Evolutionary conservation across 169 alveolate species (phyloP).

Genomic region (Plasmodium knowlesi): DNA sequence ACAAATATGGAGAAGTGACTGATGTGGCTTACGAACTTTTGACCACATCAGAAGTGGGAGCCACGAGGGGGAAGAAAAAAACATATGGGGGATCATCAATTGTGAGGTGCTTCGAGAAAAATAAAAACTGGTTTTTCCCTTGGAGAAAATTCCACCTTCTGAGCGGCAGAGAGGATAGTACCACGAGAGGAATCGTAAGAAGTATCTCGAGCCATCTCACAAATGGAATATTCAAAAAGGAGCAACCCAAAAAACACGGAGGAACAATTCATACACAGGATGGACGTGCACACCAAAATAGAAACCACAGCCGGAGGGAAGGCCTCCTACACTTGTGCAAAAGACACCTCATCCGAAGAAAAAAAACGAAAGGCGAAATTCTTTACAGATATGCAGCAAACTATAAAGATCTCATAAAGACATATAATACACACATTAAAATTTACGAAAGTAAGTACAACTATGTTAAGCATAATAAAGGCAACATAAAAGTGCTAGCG

Average conservation of each 20-base stretch:
- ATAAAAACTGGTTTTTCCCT: background rate
- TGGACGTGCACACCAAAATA: background rate
- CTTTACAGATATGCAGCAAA: slow-evolving; percentile 34
- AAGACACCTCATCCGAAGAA: background rate
- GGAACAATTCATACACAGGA: background rate
- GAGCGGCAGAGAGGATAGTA: background rate
- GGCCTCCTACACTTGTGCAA: background rate
- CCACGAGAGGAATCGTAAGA: background rate
- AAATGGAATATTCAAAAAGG: background rate
- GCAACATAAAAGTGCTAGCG: slow-evolving; percentile 35
- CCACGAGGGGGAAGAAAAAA: background rate
- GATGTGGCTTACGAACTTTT: background rate
- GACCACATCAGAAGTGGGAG: background rate
- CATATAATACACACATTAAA: slow-evolving; percentile 16
- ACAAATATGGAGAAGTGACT: background rate
- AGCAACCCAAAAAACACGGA: background rate
- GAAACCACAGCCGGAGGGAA: background rate
- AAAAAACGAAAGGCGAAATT: slow-evolving; percentile 2
- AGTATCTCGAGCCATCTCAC: background rate
- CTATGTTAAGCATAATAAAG: slow-evolving; percentile 34
- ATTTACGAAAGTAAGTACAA: slow-evolving; percentile 44
- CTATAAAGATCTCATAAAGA: slow-evolving; percentile 20
- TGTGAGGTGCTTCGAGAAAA: background rate
- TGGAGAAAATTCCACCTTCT: background rate
- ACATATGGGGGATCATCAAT: background rate